Evolutionary conservation across 108 stramenopile genomes (phyloP).

Genomic region (Nitzschia sp.): DNA sequence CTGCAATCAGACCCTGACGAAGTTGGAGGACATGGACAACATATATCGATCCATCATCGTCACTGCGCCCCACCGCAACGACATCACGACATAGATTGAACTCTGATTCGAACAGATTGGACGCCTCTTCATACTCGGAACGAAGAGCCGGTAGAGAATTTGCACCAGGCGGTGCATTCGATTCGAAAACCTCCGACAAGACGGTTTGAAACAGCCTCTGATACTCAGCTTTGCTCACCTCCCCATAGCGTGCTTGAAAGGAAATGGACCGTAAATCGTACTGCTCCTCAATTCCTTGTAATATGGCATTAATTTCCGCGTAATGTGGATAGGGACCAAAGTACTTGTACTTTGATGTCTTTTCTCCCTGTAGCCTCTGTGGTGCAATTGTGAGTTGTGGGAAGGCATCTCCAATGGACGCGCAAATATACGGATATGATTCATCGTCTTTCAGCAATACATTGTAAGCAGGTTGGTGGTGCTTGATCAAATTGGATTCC

Average conservation of each 20-base stretch:
- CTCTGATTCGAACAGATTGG: constrained; percentile 43
- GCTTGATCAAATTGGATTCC: constrained; percentile 70
- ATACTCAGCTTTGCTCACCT: constrained; percentile 27
- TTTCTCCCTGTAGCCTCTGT: constrained; percentile 14
- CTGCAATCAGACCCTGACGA: constrained; percentile 46
- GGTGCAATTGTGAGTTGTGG: constrained; percentile 56
- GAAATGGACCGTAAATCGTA: constrained; percentile 45
- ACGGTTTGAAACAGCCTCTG: constrained; percentile 35
- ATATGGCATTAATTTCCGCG: constrained; percentile 42
- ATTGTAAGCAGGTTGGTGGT: constrained; percentile 70
- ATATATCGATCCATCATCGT: neutral
- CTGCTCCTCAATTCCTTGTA: constrained; percentile 45
- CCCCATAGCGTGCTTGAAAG: constrained; percentile 41
- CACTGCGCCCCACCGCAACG: constrained; percentile 26
- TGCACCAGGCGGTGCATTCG: neutral
- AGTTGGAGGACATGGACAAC: constrained; percentile 57
- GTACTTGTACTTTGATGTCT: constrained; percentile 43
- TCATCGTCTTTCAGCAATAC: constrained; percentile 71
- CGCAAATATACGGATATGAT: constrained; percentile 73
- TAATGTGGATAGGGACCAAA: constrained; percentile 72
- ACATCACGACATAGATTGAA: constrained; percentile 53
- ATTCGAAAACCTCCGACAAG: constrained; percentile 43
- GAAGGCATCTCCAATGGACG: constrained; percentile 51
- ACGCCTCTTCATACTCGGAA: constrained; percentile 45
- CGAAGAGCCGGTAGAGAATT: constrained; percentile 30